Conservation (phyloP, 164 flowering plant species). For the Piper longum region DNA sequence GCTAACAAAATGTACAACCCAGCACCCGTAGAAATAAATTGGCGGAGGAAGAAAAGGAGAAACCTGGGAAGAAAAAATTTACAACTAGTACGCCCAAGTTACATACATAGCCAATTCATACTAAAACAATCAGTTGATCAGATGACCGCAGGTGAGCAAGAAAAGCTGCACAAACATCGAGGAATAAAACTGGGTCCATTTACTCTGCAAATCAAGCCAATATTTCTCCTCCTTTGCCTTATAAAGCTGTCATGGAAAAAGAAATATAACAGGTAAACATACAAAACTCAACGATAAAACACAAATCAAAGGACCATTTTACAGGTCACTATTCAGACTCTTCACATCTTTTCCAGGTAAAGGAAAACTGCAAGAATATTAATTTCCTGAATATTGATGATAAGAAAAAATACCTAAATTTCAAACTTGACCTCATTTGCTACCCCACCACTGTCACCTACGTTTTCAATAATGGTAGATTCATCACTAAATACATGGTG, state of each 20-base stretch:
- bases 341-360: not conserved
- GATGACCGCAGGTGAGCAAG: conserved; percentile 18
- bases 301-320: too few species aligned
- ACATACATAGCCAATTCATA: not conserved
- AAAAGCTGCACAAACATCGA: conserved; percentile 20
- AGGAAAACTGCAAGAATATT: not conserved
- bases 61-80: too few species aligned
- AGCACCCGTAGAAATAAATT: too few species aligned
- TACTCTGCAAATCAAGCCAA: conserved; percentile 18
- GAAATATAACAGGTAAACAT: not conserved
- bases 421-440: conserved; percentile 72
- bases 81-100: too few species aligned
- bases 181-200: conserved; percentile 16
- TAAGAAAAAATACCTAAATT: conserved; percentile 47
- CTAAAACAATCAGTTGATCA: conserved; percentile 1
- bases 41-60: too few species aligned
- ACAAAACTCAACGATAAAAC: not conserved
- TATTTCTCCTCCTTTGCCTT: conserved; percentile 21
- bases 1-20: too few species aligned
- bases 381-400: not conserved
- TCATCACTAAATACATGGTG: conserved; percentile 47
- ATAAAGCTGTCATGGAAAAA: conserved; percentile 11
- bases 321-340: too few species aligned
- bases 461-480: conserved; percentile 40
- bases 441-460: conserved; percentile 20